phyloP scores from a whole-genome alignment of 202 grass and related monocot genomes.

The Setaria viridis region DNA sequence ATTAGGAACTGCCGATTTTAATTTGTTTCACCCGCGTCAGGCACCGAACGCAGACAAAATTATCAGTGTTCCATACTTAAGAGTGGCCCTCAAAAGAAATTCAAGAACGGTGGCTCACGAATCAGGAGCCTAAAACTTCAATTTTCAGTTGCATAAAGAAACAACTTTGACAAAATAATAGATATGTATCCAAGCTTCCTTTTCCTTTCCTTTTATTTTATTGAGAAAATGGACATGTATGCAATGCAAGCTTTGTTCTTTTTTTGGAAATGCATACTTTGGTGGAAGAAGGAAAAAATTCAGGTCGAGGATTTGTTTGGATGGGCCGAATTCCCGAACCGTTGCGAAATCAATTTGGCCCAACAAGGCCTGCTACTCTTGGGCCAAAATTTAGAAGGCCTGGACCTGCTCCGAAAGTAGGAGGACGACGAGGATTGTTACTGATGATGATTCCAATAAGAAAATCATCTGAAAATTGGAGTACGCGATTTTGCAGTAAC shows the following conservation, averaged over 20 bases:
- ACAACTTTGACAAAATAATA: neutral
- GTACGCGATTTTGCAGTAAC: neutral
- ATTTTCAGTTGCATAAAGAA: neutral
- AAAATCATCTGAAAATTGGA: neutral
- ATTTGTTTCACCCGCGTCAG: too few relatives aligned
- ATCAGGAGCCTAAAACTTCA: neutral
- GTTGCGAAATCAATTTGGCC: neutral
- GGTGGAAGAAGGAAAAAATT: neutral
- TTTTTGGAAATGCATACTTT: too few relatives aligned
- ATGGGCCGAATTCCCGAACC: neutral
- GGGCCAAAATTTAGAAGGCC: neutral
- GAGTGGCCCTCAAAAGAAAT: neutral
- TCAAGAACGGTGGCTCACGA: neutral
- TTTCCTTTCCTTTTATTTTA: neutral
- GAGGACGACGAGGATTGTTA: neutral
- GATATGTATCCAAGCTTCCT: neutral
- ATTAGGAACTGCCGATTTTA: too few relatives aligned
- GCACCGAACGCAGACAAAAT: neutral
- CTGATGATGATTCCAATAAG: neutral
- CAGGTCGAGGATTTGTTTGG: neutral
- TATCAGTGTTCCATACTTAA: neutral
- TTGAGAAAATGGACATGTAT: neutral
- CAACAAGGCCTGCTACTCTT: neutral
- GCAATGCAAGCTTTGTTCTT: neutral
- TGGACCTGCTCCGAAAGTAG: neutral